These are phyloP conservation scores for Cucurbitaria berberidis DNA, from an alignment of 2,329 filamentous ascomycete genomes.

Conservation along the genomic window DNA sequence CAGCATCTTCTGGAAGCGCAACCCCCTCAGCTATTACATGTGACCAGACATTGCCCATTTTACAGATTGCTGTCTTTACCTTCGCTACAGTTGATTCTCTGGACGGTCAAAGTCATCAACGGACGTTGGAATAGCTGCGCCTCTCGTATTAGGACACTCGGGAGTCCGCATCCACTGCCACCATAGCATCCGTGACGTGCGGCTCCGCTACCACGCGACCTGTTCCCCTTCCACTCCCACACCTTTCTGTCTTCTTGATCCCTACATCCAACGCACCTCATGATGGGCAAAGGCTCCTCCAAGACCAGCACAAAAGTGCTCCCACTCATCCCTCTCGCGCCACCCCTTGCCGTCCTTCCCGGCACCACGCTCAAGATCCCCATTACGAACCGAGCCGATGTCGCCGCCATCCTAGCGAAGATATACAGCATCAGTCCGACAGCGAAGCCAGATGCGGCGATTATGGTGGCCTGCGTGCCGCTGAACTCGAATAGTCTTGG, in stretches of 20 bases:
- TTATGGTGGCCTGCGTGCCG: slow-evolving; percentile 88
- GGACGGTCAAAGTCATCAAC: not conserved
- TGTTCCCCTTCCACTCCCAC: not conserved
- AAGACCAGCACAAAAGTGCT: slow-evolving; percentile 54
- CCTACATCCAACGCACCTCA: slow-evolving; percentile 10
- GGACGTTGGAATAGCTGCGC: not conserved
- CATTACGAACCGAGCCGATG: slow-evolving; percentile 82
- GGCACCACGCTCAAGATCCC: slow-evolving; percentile 85
- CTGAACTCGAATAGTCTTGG: slow-evolving; percentile 77
- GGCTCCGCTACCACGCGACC: slow-evolving; percentile 9
- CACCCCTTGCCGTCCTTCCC: slow-evolving; percentile 81
- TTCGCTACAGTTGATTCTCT: not conserved
- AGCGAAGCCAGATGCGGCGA: slow-evolving; percentile 67
- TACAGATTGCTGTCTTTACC: not conserved
- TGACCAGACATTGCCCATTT: not conserved
- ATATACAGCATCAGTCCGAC: slow-evolving; percentile 79
- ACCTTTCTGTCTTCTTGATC: not conserved
- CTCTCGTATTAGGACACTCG: not conserved
- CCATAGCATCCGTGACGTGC: slow-evolving; percentile 4
- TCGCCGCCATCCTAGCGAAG: slow-evolving; percentile 83
- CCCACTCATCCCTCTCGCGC: slow-evolving; percentile 82
- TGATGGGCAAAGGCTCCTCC: slow-evolving; percentile 46
- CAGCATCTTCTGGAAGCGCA: slow-evolving; percentile 29
- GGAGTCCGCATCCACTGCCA: slow-evolving; percentile 16
- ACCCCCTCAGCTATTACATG: slow-evolving; percentile 3